Percentiles rank a stretch among this genome's conserved stretches.
Evolutionary conservation across 2,329 filamentous ascomycete species (phyloP).

Genomic region (Xylaria sp.): DNA sequence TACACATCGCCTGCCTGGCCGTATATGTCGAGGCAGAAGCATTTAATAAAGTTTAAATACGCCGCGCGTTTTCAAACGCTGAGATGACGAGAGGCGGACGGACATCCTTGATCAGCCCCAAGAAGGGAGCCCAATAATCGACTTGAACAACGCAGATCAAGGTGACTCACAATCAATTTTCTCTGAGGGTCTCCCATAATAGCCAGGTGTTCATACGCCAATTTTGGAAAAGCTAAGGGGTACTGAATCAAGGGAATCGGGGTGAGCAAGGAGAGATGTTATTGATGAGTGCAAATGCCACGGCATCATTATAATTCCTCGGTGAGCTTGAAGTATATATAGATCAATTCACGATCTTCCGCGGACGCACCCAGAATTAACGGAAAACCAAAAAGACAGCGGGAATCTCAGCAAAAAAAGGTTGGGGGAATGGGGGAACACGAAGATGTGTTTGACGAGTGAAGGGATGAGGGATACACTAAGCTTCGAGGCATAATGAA

Average conservation of each 20-base stretch:
- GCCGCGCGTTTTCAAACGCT: neutral
- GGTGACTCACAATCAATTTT: conserved; percentile 40
- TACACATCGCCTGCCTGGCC: neutral
- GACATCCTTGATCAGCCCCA: neutral
- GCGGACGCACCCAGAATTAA: neutral
- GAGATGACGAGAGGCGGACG: neutral
- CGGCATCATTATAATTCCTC: conserved; percentile 29
- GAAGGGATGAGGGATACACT: neutral
- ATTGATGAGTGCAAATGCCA: conserved; percentile 19
- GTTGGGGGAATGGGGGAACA: neutral
- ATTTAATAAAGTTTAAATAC: neutral
- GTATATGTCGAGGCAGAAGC: neutral
- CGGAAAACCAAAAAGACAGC: conserved; percentile 10
- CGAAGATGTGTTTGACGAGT: conserved; percentile 8
- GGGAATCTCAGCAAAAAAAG: conserved; percentile 13
- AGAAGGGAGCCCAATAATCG: neutral
- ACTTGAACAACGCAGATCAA: neutral
- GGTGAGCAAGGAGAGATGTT: conserved; percentile 14
- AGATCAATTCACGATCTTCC: neutral
- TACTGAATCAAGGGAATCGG: conserved; percentile 27
- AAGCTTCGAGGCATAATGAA: neutral
- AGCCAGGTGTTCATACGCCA: neutral
- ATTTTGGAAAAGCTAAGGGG: conserved; percentile 8
- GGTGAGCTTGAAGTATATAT: neutral
- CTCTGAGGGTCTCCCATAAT: conserved; percentile 40